A percentile compares a stretch with the other conserved stretches of the same genome.
These are phyloP conservation scores for Aspergillus brasiliensis DNA, from an alignment of 2,329 filamentous ascomycete genomes.

Conservation along the genomic window DNA sequence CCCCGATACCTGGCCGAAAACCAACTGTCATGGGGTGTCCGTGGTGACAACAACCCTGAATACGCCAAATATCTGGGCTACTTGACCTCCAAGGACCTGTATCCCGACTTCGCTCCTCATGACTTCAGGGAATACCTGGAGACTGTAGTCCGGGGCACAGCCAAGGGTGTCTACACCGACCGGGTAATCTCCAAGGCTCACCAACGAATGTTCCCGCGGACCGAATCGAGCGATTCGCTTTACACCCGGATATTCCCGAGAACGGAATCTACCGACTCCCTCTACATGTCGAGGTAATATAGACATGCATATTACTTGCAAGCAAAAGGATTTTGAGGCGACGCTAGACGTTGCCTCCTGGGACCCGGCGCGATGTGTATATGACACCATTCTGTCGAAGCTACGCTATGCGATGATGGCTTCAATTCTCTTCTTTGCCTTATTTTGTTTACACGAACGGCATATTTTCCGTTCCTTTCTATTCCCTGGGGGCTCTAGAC, in stretches of 20 bases:
- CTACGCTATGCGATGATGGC: neutral
- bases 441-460: neutral
- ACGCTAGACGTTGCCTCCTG: conserved; percentile 6
- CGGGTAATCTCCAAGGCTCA: conserved; percentile 39
- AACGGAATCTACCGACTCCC: conserved; percentile 40
- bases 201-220: conserved; percentile 39
- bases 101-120: conserved; percentile 52
- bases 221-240: conserved; percentile 40
- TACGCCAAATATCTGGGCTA: conserved; percentile 59
- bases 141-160: conserved; percentile 46
- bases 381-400: neutral
- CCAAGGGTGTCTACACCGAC: conserved; percentile 40
- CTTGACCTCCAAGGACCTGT: conserved; percentile 54
- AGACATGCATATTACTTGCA: neutral
- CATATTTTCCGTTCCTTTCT: neutral
- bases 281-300: conserved; percentile 35
- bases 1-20: conserved; percentile 48
- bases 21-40: conserved; percentile 48
- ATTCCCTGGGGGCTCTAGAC: conserved; percentile 6
- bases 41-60: conserved; percentile 57
- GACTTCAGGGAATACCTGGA: conserved; percentile 45
- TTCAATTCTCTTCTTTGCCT: neutral
- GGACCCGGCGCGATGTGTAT: conserved; percentile 3
- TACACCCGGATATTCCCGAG: conserved; percentile 40
- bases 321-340: conserved; percentile 3